Evolutionary conservation across 768 basidiomycete species (phyloP).

Genomic region (Fomitopsis pulvina): DNA sequence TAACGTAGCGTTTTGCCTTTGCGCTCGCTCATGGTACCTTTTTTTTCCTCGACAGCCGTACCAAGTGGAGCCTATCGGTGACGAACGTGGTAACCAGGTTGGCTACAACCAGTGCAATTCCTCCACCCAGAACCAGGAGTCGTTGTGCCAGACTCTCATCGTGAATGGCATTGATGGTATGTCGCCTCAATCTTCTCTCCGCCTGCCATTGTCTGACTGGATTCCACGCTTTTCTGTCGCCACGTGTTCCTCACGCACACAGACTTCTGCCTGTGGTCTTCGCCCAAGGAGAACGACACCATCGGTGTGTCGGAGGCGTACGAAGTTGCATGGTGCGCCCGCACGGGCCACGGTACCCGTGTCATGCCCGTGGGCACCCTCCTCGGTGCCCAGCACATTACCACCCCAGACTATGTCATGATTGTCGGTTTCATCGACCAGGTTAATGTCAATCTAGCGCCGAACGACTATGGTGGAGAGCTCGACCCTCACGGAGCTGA

Average conservation of each 20-base stretch:
- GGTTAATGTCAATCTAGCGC: constrained; percentile 41
- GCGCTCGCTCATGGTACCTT: neutral
- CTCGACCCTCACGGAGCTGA: constrained; percentile 75
- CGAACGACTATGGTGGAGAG: constrained; percentile 65
- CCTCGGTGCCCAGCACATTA: constrained; percentile 56
- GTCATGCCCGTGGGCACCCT: constrained; percentile 64
- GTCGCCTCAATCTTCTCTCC: constrained; percentile 1
- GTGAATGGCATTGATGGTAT: constrained; percentile 49
- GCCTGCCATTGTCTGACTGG: neutral
- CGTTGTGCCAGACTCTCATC: constrained; percentile 66
- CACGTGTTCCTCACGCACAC: too few species aligned
- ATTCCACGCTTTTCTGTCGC: constrained; percentile 16
- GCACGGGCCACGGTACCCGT: constrained; percentile 63
- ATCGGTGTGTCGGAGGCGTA: constrained; percentile 65
- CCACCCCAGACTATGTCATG: constrained; percentile 52
- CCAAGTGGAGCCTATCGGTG: constrained; percentile 36
- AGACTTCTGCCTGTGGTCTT: constrained; percentile 73
- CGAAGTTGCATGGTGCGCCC: constrained; percentile 76
- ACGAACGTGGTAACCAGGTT: constrained; percentile 47
- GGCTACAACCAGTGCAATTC: constrained; percentile 69
- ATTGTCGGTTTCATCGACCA: constrained; percentile 64
- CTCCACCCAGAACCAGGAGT: constrained; percentile 52
- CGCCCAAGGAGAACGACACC: constrained; percentile 39
- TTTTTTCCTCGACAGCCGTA: constrained; percentile 33
- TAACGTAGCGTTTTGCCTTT: neutral